phyloP scores from a whole-genome alignment of 2,329 filamentous ascomycete species.

The Penicillium decumbens region DNA sequence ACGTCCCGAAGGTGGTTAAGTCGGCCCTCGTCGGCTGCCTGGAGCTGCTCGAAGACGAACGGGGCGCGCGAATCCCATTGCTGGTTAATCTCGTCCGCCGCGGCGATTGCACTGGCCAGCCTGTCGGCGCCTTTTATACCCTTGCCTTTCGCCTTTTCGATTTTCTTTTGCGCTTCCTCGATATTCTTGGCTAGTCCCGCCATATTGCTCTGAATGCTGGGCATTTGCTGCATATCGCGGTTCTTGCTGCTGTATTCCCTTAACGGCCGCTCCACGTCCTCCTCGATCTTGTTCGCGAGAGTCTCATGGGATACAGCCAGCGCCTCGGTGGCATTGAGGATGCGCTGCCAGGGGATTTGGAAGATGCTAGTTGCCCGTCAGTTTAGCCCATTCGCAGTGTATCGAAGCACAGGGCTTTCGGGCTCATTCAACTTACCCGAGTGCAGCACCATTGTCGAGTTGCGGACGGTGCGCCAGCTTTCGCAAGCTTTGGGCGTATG shows the following conservation, averaged over 20 bases:
- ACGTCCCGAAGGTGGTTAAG: slow-evolving; percentile 86
- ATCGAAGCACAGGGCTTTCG: not conserved
- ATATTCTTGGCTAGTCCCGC: slow-evolving; percentile 76
- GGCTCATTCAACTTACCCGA: slow-evolving; percentile 63
- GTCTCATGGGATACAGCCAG: slow-evolving; percentile 78
- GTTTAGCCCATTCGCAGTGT: slow-evolving; percentile 6
- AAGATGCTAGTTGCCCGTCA: slow-evolving; percentile 63
- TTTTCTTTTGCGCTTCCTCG: slow-evolving; percentile 75
- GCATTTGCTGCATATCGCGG: slow-evolving; percentile 72
- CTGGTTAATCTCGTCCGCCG: slow-evolving; percentile 70
- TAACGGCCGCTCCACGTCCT: slow-evolving; percentile 79
- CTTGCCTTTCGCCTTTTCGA: slow-evolving; percentile 78
- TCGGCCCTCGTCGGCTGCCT: slow-evolving; percentile 82
- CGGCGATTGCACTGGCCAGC: slow-evolving; percentile 66
- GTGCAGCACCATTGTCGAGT: slow-evolving; percentile 70
- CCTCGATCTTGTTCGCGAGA: slow-evolving; percentile 75
- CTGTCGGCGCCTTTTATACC: slow-evolving; percentile 69
- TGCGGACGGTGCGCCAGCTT: slow-evolving; percentile 72
- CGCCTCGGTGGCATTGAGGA: slow-evolving; percentile 72
- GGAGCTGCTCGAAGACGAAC: slow-evolving; percentile 88
- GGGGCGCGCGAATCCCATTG: slow-evolving; percentile 95
- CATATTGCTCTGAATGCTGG: slow-evolving; percentile 76
- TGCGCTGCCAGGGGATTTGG: slow-evolving; percentile 81
- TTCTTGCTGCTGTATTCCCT: slow-evolving; percentile 69
- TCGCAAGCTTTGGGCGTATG: slow-evolving; percentile 75